These are phyloP conservation scores for Symbiotaphrina buchneri DNA, from an alignment of 495 filamentous ascomycete species.

Conservation along the genomic window DNA sequence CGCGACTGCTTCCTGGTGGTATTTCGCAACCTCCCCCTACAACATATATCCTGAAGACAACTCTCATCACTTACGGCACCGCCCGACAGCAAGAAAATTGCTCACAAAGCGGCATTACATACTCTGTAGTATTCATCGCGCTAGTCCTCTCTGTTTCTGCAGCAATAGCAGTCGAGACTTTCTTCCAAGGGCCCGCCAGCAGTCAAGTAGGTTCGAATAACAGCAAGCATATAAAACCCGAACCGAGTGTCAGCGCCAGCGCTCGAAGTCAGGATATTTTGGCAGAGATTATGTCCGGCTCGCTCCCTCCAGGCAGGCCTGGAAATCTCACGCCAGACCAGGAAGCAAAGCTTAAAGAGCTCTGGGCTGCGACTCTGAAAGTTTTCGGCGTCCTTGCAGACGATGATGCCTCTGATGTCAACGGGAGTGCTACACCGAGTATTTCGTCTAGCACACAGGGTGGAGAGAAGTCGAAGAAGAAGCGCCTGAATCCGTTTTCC, in stretches of 20 bases:
- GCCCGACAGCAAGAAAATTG: too few species aligned
- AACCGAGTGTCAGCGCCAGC: too few species aligned
- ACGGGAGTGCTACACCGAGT: slow-evolving; percentile 1
- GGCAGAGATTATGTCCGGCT: not conserved
- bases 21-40: too few species aligned
- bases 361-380: slow-evolving; percentile 60
- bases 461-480: slow-evolving; percentile 50
- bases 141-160: not conserved
- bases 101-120: not conserved
- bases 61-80: too few species aligned
- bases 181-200: too few species aligned
- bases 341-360: slow-evolving; percentile 66
- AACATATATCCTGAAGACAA: too few species aligned
- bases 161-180: too few species aligned
- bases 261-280: not conserved
- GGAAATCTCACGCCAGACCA: slow-evolving; percentile 76
- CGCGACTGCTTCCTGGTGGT: too few species aligned
- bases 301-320: slow-evolving; percentile 43
- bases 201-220: too few species aligned
- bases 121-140: not conserved
- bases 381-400: slow-evolving; percentile 46
- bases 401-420: slow-evolving; percentile 10
- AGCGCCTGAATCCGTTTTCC: slow-evolving; percentile 39
- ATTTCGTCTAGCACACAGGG: not conserved
- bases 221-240: too few species aligned